phyloP scores from a whole-genome alignment of 2,329 filamentous ascomycete species.

The Purpureocillium takamizusanense region DNA sequence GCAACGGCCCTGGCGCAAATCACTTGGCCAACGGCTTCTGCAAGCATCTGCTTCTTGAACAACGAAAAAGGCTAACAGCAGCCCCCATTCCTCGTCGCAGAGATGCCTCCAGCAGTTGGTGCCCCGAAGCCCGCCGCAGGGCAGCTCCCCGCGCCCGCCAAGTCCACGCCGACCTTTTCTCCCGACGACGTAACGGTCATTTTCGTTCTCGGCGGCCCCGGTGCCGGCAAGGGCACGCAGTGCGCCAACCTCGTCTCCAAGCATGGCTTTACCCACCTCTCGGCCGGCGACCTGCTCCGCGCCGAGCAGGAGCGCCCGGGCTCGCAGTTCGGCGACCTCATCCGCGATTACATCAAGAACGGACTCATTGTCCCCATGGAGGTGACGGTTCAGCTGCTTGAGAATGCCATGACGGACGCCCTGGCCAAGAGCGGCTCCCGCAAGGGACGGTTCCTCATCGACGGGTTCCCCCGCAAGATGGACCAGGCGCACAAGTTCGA shows the following conservation, averaged over 20 bases:
- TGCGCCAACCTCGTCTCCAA: constrained; percentile 79
- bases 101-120: constrained; percentile 28
- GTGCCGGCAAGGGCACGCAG: constrained; percentile 94
- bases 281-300: constrained; percentile 84
- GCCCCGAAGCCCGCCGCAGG: constrained; percentile 29
- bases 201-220: constrained; percentile 93
- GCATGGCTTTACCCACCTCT: constrained; percentile 88
- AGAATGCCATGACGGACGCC: constrained; percentile 78
- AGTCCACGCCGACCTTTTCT: constrained; percentile 61
- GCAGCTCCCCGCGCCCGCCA: constrained; percentile 40
- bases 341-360: constrained; percentile 87
- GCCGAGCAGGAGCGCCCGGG: constrained; percentile 85
- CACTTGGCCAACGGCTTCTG: no score
- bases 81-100: constrained; percentile 17
- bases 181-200: constrained; percentile 75
- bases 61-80: constrained; percentile 1
- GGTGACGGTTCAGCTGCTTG: constrained; percentile 85
- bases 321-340: constrained; percentile 84
- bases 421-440: constrained; percentile 40
- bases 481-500: constrained; percentile 96
- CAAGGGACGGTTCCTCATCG: constrained; percentile 66
- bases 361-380: constrained; percentile 98
- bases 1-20: no score
- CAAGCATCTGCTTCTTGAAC: background rate
- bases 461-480: constrained; percentile 91